Conservation (phyloP, 352 stramenopile species). For the Globisporangium emineosum region DNA sequence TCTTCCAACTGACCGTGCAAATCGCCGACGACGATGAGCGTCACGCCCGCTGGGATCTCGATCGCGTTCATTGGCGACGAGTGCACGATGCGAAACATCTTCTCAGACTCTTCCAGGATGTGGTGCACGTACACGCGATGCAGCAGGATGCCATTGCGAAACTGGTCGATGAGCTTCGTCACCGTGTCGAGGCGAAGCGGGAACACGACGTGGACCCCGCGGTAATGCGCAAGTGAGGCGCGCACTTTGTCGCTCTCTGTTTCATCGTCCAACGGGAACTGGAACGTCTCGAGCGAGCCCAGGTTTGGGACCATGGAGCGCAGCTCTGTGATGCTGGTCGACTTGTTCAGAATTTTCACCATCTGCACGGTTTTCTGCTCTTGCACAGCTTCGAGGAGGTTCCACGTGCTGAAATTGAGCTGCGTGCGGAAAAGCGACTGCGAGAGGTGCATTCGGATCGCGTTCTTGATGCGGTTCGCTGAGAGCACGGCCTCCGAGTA, state of each 20-base stretch:
- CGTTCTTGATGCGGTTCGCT: constrained; percentile 80
- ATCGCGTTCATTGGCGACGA: constrained; percentile 74
- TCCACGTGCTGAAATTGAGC: constrained; percentile 87
- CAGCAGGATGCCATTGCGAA: constrained; percentile 78
- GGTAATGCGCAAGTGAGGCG: constrained; percentile 66
- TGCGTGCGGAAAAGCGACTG: constrained; percentile 78
- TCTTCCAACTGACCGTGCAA: constrained; percentile 93
- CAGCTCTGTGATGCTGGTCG: constrained; percentile 76
- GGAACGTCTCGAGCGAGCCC: constrained; percentile 61
- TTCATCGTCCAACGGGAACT: constrained; percentile 40
- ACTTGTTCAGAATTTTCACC: constrained; percentile 85
- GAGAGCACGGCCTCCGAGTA: constrained; percentile 79
- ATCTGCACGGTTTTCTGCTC: constrained; percentile 83
- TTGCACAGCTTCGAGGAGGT: constrained; percentile 73
- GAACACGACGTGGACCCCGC: constrained; percentile 68
- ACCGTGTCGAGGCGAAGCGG: constrained; percentile 73
- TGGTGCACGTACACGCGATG: constrained; percentile 76
- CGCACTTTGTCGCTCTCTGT: constrained; percentile 60
- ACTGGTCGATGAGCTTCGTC: constrained; percentile 81
- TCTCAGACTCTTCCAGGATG: constrained; percentile 66
- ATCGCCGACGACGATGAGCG: constrained; percentile 91
- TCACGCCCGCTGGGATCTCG: constrained; percentile 68
- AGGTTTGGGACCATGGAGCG: constrained; percentile 77
- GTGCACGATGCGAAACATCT: constrained; percentile 45
- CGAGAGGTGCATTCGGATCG: constrained; percentile 65